Conservation (phyloP, 257 asterid species). For the Solanum paucissectum region DNA sequence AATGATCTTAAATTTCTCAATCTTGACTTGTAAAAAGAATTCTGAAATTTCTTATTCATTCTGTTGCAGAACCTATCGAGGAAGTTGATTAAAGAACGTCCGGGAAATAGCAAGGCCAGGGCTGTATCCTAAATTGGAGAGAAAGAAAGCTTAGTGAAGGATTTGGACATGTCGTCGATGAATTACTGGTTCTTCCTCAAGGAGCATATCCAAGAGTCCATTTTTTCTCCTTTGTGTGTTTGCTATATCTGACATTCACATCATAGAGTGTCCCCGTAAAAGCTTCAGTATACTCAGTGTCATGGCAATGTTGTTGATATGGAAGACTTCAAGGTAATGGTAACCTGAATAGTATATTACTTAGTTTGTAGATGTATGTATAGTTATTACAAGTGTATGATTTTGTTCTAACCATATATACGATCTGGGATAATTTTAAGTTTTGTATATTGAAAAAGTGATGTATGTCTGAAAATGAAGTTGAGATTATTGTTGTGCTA, state of each 20-base stretch:
- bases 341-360: neutral
- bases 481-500: neutral
- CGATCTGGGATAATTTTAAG: neutral
- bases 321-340: neutral
- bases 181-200: neutral
- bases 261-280: neutral
- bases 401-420: neutral
- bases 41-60: neutral
- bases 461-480: neutral
- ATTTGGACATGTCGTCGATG: neutral
- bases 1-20: neutral
- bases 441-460: neutral
- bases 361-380: neutral
- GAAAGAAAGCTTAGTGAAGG: neutral
- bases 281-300: neutral
- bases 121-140: slow-evolving; percentile 35
- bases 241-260: neutral
- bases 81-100: slow-evolving; percentile 9
- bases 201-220: neutral
- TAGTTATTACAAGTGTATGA: neutral
- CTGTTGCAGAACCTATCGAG: slow-evolving; percentile 34
- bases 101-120: slow-evolving; percentile 13
- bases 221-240: neutral
- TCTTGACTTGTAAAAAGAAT: neutral
- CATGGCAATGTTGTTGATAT: neutral